Conservation (phyloP, 169 alveolate species). For the Eimeria maxima region DNA sequence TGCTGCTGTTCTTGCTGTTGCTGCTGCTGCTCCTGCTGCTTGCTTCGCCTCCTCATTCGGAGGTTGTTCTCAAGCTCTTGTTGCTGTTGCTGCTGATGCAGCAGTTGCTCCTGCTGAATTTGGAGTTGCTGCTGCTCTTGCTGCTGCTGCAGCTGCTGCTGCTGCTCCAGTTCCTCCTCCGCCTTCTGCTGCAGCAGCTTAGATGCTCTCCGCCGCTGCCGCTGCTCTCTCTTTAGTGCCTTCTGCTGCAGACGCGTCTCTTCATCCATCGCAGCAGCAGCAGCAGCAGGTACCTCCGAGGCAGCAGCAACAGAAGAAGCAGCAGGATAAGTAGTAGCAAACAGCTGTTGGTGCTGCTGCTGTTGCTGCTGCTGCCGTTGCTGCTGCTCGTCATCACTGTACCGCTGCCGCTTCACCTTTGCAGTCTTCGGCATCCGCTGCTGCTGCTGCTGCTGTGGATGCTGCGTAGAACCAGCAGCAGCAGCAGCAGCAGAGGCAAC, state of each 20-base stretch:
- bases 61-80: neutral
- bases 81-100: neutral
- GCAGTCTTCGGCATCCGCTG: too few relatives aligned
- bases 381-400: neutral
- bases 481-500: neutral
- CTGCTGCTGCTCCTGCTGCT: neutral
- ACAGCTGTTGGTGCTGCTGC: too few relatives aligned
- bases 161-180: neutral
- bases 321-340: too few relatives aligned
- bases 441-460: too few relatives aligned
- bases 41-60: neutral
- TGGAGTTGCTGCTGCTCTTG: neutral
- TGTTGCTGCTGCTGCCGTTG: conserved; percentile 18
- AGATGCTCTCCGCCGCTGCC: too few relatives aligned
- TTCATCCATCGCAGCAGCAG: neutral
- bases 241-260: neutral
- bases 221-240: too few relatives aligned
- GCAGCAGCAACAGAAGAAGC: too few relatives aligned
- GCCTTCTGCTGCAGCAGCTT: neutral
- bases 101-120: too few relatives aligned
- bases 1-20: neutral
- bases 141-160: neutral
- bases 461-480: neutral
- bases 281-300: neutral
- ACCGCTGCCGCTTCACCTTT: too few relatives aligned